Evolutionary conservation across 1,284 basidiomycete genomes (phyloP).

Genomic region (Tilletia indica): DNA sequence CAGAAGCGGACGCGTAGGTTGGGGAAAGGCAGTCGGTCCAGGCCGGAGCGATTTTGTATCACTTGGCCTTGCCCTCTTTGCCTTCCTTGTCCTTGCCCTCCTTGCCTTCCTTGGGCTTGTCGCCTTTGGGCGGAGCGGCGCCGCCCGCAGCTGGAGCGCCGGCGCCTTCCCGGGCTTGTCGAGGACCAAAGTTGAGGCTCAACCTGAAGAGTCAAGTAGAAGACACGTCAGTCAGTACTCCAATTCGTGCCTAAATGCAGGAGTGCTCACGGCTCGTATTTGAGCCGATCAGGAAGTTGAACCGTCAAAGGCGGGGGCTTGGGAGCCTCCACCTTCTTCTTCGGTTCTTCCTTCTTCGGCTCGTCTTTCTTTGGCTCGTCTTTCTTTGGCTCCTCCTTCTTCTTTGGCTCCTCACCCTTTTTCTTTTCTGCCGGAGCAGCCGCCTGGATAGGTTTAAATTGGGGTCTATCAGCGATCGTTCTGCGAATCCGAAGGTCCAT

Average conservation of each 20-base stretch:
- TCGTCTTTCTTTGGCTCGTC: conserved; percentile 11
- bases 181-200: conserved; percentile 16
- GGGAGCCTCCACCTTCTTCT: conserved; percentile 16
- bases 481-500: background rate
- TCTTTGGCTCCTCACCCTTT: conserved; percentile 1
- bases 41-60: background rate
- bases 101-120: conserved; percentile 15
- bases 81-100: background rate
- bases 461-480: background rate
- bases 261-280: conserved; percentile 17
- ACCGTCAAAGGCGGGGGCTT: conserved; percentile 17
- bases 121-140: conserved; percentile 5
- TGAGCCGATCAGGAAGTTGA: conserved; percentile 1
- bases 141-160: background rate
- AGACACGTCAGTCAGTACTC: conserved; percentile 13
- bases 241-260: background rate
- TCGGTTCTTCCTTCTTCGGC: conserved; percentile 2
- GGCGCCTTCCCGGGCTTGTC: background rate
- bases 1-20: background rate
- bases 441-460: background rate
- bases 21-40: background rate
- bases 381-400: conserved; percentile 11
- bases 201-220: background rate
- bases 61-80: conserved; percentile 13
- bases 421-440: background rate